phyloP scores from a whole-genome alignment of 1,139 yeast species.

The Saccharomyces hybrid region DNA sequence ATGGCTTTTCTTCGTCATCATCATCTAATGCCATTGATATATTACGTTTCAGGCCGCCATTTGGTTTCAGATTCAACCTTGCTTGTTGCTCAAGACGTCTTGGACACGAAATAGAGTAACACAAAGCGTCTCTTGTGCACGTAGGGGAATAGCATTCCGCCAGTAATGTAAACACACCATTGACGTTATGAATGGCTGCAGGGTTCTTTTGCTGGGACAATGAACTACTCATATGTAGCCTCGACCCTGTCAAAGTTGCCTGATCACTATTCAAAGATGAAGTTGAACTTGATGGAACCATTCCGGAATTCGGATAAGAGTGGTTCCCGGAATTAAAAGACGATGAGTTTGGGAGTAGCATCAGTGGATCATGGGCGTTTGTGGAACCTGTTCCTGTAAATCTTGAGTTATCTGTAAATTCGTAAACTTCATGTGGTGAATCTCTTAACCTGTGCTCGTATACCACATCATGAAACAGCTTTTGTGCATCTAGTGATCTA shows the following conservation, averaged over 20 bases:
- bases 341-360: constrained; percentile 16
- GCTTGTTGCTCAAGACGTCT: constrained; percentile 94
- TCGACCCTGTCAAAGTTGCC: constrained; percentile 3
- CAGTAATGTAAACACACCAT: constrained; percentile 86
- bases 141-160: constrained; percentile 97
- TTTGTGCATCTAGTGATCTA: constrained; percentile 89
- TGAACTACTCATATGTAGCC: neutral
- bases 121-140: constrained; percentile 77
- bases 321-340: constrained; percentile 4
- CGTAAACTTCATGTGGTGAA: constrained; percentile 80
- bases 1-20: constrained; percentile 74
- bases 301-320: constrained; percentile 8
- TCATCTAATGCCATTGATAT: constrained; percentile 70
- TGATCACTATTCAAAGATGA: constrained; percentile 20
- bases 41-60: constrained; percentile 78
- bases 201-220: constrained; percentile 3
- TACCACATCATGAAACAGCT: constrained; percentile 89
- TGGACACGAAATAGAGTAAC: constrained; percentile 97
- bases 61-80: constrained; percentile 77
- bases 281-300: constrained; percentile 16
- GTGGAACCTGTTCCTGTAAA: constrained; percentile 20
- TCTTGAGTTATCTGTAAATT: constrained; percentile 52
- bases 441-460: constrained; percentile 90
- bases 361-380: constrained; percentile 22
- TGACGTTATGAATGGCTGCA: constrained; percentile 21